A percentile compares a stretch with the other conserved stretches of the same genome.
Evolutionary conservation across 805 yeast genomes (phyloP).

Genomic region (Candida sakaeoensis): DNA sequence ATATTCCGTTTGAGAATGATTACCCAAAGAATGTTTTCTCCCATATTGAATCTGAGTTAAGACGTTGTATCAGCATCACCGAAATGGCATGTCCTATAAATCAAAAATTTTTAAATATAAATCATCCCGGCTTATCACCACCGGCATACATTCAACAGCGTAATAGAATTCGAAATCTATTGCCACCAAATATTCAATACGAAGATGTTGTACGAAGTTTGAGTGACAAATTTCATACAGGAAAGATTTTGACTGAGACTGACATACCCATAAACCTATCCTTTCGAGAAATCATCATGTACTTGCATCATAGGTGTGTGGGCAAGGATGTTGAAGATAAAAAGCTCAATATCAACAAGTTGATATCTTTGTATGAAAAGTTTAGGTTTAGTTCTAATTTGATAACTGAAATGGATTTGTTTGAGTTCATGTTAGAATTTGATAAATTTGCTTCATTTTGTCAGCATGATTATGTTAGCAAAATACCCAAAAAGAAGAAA

Average conservation of each 20-base stretch:
- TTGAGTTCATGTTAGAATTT: constrained; percentile 48
- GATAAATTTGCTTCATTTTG: constrained; percentile 17
- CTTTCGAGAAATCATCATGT: constrained; percentile 39
- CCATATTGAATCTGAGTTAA: constrained; percentile 23
- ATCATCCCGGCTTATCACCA: constrained; percentile 40
- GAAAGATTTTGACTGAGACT: constrained; percentile 33
- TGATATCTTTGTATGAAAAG: constrained; percentile 57
- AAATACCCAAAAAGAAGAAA: constrained; percentile 6
- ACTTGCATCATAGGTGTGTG: constrained; percentile 20
- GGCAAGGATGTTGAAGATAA: constrained; percentile 9
- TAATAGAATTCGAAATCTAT: constrained; percentile 19
- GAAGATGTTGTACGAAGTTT: constrained; percentile 59
- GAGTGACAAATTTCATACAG: constrained; percentile 53
- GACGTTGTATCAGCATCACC: constrained; percentile 26
- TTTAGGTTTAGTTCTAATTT: constrained; percentile 63
- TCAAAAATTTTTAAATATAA: constrained; percentile 20
- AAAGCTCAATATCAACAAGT: constrained; percentile 14
- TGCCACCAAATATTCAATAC: constrained; percentile 31
- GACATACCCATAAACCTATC: constrained; percentile 36
- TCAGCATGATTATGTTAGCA: constrained; percentile 14
- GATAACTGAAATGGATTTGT: constrained; percentile 56
- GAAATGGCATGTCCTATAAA: constrained; percentile 36
- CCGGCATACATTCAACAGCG: constrained; percentile 37
- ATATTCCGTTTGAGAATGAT: constrained; percentile 62
- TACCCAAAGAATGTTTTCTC: constrained; percentile 32